A percentile compares a stretch with the other conserved stretches of the same genome.
Conservation (phyloP, 192 early-diverging fungal species). For the Podila epicladia region DNA sequence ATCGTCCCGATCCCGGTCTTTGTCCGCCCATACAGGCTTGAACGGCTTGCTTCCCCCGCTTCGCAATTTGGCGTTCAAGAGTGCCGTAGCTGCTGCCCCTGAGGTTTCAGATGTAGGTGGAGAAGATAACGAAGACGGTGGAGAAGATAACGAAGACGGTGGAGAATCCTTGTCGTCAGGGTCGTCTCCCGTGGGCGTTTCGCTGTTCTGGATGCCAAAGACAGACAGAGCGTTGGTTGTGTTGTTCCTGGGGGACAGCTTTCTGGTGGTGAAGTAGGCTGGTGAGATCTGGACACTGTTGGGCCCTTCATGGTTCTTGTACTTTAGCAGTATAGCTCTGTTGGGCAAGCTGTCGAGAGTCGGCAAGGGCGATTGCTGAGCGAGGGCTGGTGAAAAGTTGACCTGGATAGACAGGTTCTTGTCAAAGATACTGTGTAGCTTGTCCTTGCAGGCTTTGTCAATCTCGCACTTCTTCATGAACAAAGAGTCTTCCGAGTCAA, state of each 20-base stretch:
- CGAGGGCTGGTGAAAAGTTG: slow-evolving; percentile 20
- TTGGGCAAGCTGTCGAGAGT: slow-evolving; percentile 31
- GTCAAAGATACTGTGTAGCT: slow-evolving; percentile 43
- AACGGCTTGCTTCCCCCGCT: slow-evolving; percentile 6
- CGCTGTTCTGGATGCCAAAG: neutral
- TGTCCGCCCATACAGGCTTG: slow-evolving; percentile 33
- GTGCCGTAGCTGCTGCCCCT: neutral
- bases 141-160: slow-evolving; percentile 1
- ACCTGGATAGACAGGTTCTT: slow-evolving; percentile 34
- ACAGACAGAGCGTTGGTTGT: neutral
- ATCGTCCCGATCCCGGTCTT: slow-evolving; percentile 31
- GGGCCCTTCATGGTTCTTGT: slow-evolving; percentile 39
- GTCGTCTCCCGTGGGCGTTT: neutral
- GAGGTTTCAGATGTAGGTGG: neutral
- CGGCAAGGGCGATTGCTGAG: slow-evolving; percentile 27
- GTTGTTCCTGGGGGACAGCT: slow-evolving; percentile 5
- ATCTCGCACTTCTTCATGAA: slow-evolving; percentile 44
- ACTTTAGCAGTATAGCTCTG: slow-evolving; percentile 30
- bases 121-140: slow-evolving; percentile 2
- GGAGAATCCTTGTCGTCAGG: neutral
- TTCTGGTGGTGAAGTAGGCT: slow-evolving; percentile 28
- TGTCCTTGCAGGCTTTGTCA: slow-evolving; percentile 54
- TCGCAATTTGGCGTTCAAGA: neutral
- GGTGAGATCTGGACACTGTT: slow-evolving; percentile 40
- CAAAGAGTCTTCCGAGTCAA: slow-evolving; percentile 15